A percentile compares a stretch with the other conserved stretches of the same genome.
phyloP scores from a whole-genome alignment of 2,329 filamentous ascomycete species.

The Sclerotiophoma versabilis region DNA sequence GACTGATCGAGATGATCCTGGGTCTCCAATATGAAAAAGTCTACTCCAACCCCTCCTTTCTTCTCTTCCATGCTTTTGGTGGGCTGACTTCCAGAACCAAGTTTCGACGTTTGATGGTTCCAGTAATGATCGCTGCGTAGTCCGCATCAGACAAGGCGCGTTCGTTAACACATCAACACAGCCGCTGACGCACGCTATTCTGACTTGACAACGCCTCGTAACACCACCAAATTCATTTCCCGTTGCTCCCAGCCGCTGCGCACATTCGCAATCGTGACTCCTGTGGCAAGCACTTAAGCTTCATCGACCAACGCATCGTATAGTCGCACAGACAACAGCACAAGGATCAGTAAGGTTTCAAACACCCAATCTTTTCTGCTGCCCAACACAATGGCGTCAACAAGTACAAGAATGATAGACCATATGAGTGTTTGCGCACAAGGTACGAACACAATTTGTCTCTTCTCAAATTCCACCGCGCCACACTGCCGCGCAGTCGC shows the following conservation, averaged over 20 bases:
- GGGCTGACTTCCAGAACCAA: background rate
- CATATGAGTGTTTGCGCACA: constrained; percentile 19
- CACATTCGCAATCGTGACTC: background rate
- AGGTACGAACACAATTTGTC: background rate
- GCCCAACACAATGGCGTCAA: constrained; percentile 7
- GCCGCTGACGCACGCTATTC: constrained; percentile 17
- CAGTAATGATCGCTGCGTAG: constrained; percentile 13
- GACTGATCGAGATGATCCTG: background rate
- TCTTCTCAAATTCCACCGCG: background rate
- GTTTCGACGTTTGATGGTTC: background rate
- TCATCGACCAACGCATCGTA: background rate
- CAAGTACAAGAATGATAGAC: constrained; percentile 16
- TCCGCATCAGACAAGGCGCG: constrained; percentile 13
- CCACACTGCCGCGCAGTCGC: background rate
- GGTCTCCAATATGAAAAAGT: constrained; percentile 1
- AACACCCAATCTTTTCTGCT: background rate
- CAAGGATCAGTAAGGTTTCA: background rate
- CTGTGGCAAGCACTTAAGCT: background rate
- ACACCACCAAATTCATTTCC: background rate
- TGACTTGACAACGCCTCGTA: background rate
- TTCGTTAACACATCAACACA: constrained; percentile 9
- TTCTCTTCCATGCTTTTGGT: background rate
- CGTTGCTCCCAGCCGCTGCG: background rate
- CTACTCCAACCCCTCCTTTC: background rate
- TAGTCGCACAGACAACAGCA: background rate